Evolutionary conservation across 768 basidiomycete genomes (phyloP), one percentile per base, ranked within the genome.

Genomic region (Boletus insuetus): DNA sequence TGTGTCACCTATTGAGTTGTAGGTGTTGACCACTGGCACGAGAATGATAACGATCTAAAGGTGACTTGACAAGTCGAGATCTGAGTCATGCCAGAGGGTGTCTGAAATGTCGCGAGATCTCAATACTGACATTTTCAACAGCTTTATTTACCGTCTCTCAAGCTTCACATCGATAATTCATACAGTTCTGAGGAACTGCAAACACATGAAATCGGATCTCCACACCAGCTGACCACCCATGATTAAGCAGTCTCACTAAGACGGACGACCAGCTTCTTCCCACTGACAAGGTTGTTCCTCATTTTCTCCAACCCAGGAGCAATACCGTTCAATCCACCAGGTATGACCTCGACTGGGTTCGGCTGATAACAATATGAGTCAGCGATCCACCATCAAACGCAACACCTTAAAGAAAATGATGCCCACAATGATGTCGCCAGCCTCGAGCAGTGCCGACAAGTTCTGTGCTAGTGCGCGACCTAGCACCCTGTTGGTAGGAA

Each of bases 321-420:
- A 7, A 80, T 65, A 1, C 73, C 76, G 4, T 64, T 62, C 16
- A 79, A 54, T 6, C 79, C 77, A 16, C 68, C 67, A 0, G 75
- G 69, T 8, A 80, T 37, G 2, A 78, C 59, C 20, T 64, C 64
- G 20, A 60, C 45, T 6, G 8, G 37, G 44, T 59, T 65, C 8
- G 64, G 64, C 64, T 64, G 31, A 34, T 24, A 53, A 4, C 6
- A n/a, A 19, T 13, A 9, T 1, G 4, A 4, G 29, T 58, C 13
- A 57, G 45, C 4, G 3, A 42, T 24, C 3, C 29, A 1, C 11
- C 11, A 4, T 44, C n/a, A 39, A 4, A 17, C 19, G n/a, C 0
- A 41, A 20, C 9, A 9, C 26, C 26, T 29, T 29, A 9, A 9
- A 29, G 8, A 29, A 29, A 29, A 29, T 29, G 20, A 19, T 38